Evolutionary conservation across 2,329 filamentous ascomycete species (phyloP), one percentile per base, ranked within the genome.

Genomic region (Acrocalymma vagum): DNA sequence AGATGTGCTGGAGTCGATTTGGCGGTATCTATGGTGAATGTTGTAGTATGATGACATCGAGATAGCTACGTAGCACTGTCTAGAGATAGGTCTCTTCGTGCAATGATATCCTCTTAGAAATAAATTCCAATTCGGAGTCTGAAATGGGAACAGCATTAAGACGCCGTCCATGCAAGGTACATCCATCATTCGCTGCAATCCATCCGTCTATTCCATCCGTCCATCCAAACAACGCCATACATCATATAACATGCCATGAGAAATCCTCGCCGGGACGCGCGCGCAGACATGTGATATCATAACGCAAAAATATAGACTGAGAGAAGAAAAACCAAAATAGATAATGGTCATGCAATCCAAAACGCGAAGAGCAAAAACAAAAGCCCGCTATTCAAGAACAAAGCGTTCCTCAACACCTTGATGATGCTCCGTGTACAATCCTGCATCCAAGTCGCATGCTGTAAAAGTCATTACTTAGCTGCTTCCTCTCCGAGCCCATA

Each of bases 301-400:
- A 38, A 45, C 28, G 40, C 42, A 45, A 41, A 45, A 33, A 38
- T 45, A 45, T 45, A 32, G n/a, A n/a, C n/a, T n/a, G n/a, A n/a
- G n/a, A n/a, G n/a, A n/a, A n/a, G n/a, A 37, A 41, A 42, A 29
- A 20, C 18, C 13, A 36, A 41, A 41, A 37, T 16, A 45, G 34
- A 25, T 45, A 29, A 45, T 29, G 37, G 42, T 45, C 13, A 41
- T 33, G 38, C 42, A 37, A 45, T 37, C 42, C 32, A 24, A 24
- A 28, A 45, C 28, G 28, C 13, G 33, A 36, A 41, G 42, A 36
- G 42, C 42, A 36, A 33, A 32, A 36, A 29, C 37, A 37, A 45
- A n/a, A n/a, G n/a, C n/a, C n/a, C n/a, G n/a, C n/a, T 45, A 38
- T 29, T 20, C 21, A 32, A 37, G 23, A 17, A 42, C 34, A 30